Percentiles rank a stretch among this genome's conserved stretches.
These are phyloP conservation scores for Xylaria palmicola DNA, from an alignment of 495 filamentous ascomycete genomes.

Conservation along the genomic window DNA sequence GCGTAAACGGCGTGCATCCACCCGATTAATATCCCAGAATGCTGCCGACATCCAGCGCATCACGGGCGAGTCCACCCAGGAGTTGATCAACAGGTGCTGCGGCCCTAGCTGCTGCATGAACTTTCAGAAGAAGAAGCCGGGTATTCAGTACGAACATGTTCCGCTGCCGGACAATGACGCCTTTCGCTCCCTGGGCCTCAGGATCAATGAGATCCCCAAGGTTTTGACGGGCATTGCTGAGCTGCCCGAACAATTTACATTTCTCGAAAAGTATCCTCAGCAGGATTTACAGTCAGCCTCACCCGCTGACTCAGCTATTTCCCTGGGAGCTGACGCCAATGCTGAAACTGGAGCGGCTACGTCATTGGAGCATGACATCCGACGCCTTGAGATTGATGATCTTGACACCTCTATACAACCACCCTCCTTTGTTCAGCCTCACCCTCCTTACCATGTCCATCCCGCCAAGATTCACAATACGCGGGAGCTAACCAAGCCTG, in stretches of 20 bases:
- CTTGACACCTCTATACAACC: constrained; percentile 61
- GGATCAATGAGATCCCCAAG: constrained; percentile 70
- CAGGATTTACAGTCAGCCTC: constrained; percentile 35
- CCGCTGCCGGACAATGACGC: constrained; percentile 81
- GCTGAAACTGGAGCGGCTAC: neutral
- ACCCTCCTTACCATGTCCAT: constrained; percentile 88
- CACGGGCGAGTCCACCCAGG: constrained; percentile 59
- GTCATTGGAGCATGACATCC: constrained; percentile 21
- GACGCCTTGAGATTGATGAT: constrained; percentile 37
- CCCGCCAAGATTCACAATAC: constrained; percentile 78
- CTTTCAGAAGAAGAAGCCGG: constrained; percentile 54
- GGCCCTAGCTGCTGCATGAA: constrained; percentile 89
- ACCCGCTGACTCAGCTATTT: constrained; percentile 38
- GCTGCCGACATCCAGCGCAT: constrained; percentile 72
- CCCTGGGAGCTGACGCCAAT: constrained; percentile 22
- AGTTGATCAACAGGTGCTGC: constrained; percentile 74
- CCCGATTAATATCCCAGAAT: constrained; percentile 73
- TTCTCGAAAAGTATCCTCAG: constrained; percentile 52
- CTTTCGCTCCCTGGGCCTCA: constrained; percentile 72
- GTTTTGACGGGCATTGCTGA: constrained; percentile 66
- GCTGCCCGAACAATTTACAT: constrained; percentile 71
- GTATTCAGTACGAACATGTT: constrained; percentile 54
- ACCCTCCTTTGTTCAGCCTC: constrained; percentile 89
- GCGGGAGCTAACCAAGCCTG: constrained; percentile 81
- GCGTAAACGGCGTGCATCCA: constrained; percentile 70